These are phyloP conservation scores for Leishmania tarentolae DNA, from an alignment of 208 protist genomes.

Conservation along the genomic window DNA sequence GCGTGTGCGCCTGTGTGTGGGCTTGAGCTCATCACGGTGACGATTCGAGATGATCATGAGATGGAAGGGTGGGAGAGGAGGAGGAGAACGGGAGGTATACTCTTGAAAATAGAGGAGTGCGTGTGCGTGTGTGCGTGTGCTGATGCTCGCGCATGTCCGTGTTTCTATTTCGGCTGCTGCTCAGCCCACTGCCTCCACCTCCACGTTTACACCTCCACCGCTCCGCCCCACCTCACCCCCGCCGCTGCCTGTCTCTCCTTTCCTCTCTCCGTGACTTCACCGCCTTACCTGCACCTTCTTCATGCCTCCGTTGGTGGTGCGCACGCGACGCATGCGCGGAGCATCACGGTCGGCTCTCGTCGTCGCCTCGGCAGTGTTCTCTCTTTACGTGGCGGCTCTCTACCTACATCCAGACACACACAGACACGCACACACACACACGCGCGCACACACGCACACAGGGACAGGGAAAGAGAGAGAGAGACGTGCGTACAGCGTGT, in stretches of 20 bases:
- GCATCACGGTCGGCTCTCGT: not conserved
- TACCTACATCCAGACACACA: too few species aligned
- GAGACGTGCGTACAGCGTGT: too few species aligned
- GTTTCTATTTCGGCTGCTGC: not conserved
- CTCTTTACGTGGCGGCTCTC: not conserved
- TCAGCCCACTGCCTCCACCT: not conserved
- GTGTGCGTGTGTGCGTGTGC: not conserved
- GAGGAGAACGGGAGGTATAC: not conserved
- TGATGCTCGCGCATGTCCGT: not conserved
- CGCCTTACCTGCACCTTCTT: not conserved
- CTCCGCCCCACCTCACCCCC: not conserved
- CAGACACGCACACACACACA: too few species aligned
- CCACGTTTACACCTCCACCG: not conserved
- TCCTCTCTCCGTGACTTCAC: not conserved
- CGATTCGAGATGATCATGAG: not conserved
- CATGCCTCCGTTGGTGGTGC: not conserved
- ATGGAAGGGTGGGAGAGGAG: not conserved
- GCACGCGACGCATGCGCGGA: not conserved
- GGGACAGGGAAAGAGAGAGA: too few species aligned
- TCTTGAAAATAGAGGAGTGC: not conserved
- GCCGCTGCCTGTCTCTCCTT: not conserved
- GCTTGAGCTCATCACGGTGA: not conserved
- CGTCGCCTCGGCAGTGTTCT: not conserved
- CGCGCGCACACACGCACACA: too few species aligned
- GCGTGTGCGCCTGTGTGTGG: not conserved